These are phyloP conservation scores for Sugiyamaella pinicola DNA, from an alignment of 1,139 yeast species.

Conservation along the genomic window DNA sequence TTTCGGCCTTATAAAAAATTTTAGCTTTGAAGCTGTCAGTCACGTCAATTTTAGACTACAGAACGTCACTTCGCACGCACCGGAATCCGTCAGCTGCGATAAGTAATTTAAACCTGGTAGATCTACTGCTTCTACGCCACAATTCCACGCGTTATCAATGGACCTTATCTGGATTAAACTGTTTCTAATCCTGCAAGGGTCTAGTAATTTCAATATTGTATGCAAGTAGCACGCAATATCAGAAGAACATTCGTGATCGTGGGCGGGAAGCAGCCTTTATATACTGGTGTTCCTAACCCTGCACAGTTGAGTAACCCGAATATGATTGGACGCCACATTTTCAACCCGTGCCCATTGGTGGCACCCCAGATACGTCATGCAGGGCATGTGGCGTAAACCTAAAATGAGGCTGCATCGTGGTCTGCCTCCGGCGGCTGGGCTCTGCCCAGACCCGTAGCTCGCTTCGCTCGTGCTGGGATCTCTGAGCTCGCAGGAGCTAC, in stretches of 20 bases:
- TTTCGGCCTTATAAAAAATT: not conserved
- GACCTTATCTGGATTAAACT: slow-evolving; percentile 9
- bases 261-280: slow-evolving; percentile 5
- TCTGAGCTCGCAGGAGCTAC: not conserved
- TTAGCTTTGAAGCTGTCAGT: no score
- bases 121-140: slow-evolving; percentile 17
- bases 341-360: not conserved
- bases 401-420: no score
- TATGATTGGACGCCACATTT: slow-evolving; percentile 5
- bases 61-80: not conserved
- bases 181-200: slow-evolving; percentile 15
- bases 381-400: no score
- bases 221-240: slow-evolving; percentile 21
- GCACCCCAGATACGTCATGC: no score
- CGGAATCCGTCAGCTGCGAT: slow-evolving; percentile 1
- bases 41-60: no score
- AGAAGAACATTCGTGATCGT: slow-evolving; percentile 6
- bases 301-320: not conserved
- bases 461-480: not conserved
- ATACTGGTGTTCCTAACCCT: slow-evolving; percentile 1
- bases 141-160: slow-evolving; percentile 1
- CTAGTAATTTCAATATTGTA: not conserved
- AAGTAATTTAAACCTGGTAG: not conserved
- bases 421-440: no score
- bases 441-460: no score